A percentile compares a stretch with the other conserved stretches of the same genome.
These are phyloP conservation scores for Fusarium fujikuroi DNA, from an alignment of 2,329 filamentous ascomycete genomes.

Conservation along the genomic window DNA sequence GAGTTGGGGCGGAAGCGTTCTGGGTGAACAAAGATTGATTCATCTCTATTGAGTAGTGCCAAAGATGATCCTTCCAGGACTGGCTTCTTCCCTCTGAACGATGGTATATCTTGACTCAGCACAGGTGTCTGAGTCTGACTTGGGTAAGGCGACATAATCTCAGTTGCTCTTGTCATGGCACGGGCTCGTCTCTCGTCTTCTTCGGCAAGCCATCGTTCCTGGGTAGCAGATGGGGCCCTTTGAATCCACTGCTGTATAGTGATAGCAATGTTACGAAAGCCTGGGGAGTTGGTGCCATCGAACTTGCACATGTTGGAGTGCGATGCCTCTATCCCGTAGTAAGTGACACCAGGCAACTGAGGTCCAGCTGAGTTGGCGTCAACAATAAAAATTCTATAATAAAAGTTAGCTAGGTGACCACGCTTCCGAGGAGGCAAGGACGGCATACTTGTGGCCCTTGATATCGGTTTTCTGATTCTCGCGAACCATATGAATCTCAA, in stretches of 20 bases:
- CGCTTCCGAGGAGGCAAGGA: background rate
- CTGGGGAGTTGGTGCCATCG: constrained; percentile 69
- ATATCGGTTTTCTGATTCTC: constrained; percentile 78
- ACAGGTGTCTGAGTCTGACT: constrained; percentile 4
- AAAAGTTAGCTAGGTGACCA: constrained; percentile 1
- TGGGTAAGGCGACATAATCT: constrained; percentile 52
- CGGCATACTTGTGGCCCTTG: constrained; percentile 65
- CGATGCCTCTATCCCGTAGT: constrained; percentile 79
- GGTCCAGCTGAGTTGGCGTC: constrained; percentile 77
- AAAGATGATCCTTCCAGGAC: background rate
- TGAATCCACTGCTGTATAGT: constrained; percentile 63
- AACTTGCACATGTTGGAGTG: constrained; percentile 81
- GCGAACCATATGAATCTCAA: constrained; percentile 80
- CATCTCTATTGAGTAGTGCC: background rate
- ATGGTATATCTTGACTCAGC: background rate
- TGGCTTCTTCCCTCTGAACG: constrained; percentile 7
- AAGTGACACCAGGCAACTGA: constrained; percentile 73
- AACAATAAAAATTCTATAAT: constrained; percentile 67
- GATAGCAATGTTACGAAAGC: constrained; percentile 66
- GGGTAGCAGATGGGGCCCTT: constrained; percentile 65
- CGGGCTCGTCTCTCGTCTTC: constrained; percentile 61
- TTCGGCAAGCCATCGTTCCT: constrained; percentile 69
- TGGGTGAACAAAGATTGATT: constrained; percentile 38
- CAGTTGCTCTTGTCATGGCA: constrained; percentile 57
- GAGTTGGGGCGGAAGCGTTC: constrained; percentile 42